These are phyloP conservation scores for Coemansia sp. DNA, from an alignment of 192 early-diverging fungal genomes.

Conservation along the genomic window DNA sequence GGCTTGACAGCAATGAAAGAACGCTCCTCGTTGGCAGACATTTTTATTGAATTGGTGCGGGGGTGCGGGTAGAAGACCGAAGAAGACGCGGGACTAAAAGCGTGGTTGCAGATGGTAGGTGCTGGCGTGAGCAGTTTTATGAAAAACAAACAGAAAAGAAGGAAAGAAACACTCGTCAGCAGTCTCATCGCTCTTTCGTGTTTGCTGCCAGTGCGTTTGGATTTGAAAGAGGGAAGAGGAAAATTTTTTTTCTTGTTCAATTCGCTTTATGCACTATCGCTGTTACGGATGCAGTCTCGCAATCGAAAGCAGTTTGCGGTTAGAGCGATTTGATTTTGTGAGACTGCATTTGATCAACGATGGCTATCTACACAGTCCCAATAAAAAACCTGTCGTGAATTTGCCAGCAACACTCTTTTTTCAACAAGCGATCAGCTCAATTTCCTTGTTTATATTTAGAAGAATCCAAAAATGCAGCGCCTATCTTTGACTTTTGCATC, in stretches of 20 bases:
- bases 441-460: neutral
- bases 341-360: too few relatives aligned
- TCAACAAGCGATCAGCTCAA: neutral
- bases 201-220: neutral
- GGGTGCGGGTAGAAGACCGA: neutral
- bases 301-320: too few relatives aligned
- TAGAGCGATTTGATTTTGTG: too few relatives aligned
- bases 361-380: too few relatives aligned
- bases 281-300: neutral
- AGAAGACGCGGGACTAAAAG: neutral
- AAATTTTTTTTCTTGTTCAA: neutral
- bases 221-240: neutral
- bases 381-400: too few relatives aligned
- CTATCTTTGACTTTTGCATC: neutral
- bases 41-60: conserved; percentile 15
- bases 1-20: conserved; percentile 55
- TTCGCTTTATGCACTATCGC: neutral
- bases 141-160: conserved; percentile 30
- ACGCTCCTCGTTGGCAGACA: conserved; percentile 55
- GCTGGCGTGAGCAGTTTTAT: conserved; percentile 1
- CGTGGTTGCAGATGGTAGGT: conserved; percentile 3
- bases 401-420: neutral
- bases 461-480: neutral
- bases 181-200: conserved; percentile 21
- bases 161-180: conserved; percentile 15